Percentiles rank a stretch among this genome's conserved stretches.
Evolutionary conservation across 768 basidiomycete species (phyloP).

Genomic region (Leccinum ochraceum): DNA sequence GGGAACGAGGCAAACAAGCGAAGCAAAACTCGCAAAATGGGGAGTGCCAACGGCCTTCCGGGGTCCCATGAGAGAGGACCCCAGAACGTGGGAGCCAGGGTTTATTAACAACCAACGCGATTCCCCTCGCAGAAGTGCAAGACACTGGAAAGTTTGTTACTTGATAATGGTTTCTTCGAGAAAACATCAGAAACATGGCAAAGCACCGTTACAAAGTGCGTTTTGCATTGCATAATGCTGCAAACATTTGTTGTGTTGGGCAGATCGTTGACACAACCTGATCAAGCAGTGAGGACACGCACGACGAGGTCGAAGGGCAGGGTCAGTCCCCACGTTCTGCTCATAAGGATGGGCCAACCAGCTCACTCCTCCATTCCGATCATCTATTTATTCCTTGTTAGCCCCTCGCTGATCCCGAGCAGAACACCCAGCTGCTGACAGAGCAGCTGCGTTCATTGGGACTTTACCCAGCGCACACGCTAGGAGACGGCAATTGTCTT

Average conservation of each 20-base stretch:
- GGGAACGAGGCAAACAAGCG: constrained; percentile 25
- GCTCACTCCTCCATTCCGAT: constrained; percentile 21
- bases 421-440: constrained; percentile 65
- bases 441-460: constrained; percentile 76
- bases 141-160: constrained; percentile 31
- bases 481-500: constrained; percentile 92
- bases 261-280: constrained; percentile 27
- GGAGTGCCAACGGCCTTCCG: constrained; percentile 20
- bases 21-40: not conserved
- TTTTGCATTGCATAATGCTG: constrained; percentile 29
- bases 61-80: constrained; percentile 35
- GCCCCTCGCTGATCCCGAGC: constrained; percentile 58
- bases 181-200: constrained; percentile 40
- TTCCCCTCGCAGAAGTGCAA: constrained; percentile 23
- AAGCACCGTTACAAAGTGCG: constrained; percentile 42
- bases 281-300: constrained; percentile 51
- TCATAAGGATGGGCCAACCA: constrained; percentile 18
- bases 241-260: constrained; percentile 28
- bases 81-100: constrained; percentile 34
- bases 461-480: constrained; percentile 82
- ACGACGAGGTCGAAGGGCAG: constrained; percentile 61
- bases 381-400: constrained; percentile 14
- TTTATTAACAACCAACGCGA: constrained; percentile 41
- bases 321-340: constrained; percentile 41
- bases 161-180: constrained; percentile 45